A percentile compares a stretch with the other conserved stretches of the same genome.
Conservation (phyloP, 2,329 filamentous ascomycete species). For the Ophiostoma piceae region DNA sequence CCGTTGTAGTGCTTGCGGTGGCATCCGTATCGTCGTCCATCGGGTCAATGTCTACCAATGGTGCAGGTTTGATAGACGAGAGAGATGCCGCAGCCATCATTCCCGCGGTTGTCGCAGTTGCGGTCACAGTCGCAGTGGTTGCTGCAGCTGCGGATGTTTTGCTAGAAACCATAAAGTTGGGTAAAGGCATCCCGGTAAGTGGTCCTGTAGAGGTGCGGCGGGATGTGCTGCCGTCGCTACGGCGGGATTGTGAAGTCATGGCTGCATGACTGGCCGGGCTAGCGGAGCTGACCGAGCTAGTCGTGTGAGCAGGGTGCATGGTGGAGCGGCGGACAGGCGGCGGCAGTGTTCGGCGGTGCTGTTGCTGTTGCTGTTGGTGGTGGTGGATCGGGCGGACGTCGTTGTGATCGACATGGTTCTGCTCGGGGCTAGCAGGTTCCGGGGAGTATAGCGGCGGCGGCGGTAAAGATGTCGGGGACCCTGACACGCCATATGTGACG, state of each 20-base stretch:
- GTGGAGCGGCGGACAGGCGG: conserved; percentile 7
- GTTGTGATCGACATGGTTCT: conserved; percentile 41
- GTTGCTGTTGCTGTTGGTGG: neutral
- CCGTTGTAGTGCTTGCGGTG: neutral
- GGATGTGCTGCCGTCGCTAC: conserved; percentile 42
- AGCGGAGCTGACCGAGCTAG: conserved; percentile 52
- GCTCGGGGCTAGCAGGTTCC: conserved; percentile 37
- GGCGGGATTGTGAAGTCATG: conserved; percentile 41
- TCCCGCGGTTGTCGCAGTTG: conserved; percentile 28
- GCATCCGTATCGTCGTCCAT: neutral
- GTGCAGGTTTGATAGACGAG: neutral
- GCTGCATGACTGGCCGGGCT: conserved; percentile 39
- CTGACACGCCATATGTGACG: conserved; percentile 47
- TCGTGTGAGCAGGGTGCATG: conserved; percentile 36
- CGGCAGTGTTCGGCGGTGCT: neutral
- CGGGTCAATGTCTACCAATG: neutral
- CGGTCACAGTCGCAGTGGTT: conserved; percentile 27
- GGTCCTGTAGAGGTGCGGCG: conserved; percentile 39
- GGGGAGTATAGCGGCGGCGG: neutral
- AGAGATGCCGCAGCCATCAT: conserved; percentile 21
- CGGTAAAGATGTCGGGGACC: conserved; percentile 46
- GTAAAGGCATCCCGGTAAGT: conserved; percentile 27
- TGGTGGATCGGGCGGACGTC: neutral
- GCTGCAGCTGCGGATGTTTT: conserved; percentile 23
- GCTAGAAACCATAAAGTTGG: conserved; percentile 23